Conservation (phyloP, 1,284 basidiomycete species). For the Ceratobasidium sp. region DNA sequence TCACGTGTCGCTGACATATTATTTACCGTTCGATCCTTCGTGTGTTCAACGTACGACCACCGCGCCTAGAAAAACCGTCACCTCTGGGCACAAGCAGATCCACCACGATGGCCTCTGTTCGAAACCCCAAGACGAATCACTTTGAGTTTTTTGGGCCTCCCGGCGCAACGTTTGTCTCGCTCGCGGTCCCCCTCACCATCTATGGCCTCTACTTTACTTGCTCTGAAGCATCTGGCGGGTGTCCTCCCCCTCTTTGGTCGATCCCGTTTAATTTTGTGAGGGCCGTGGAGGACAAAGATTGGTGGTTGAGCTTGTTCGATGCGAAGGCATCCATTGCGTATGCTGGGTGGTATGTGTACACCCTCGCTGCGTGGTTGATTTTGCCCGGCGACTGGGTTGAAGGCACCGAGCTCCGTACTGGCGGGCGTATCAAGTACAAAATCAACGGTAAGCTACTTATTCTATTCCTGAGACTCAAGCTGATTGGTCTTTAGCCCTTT, state of each 20-base stretch:
- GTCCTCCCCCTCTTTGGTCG: constrained; percentile 67
- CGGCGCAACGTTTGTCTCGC: constrained; percentile 78
- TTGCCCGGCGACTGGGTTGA: constrained; percentile 89
- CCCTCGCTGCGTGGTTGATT: constrained; percentile 81
- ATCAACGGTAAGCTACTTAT: constrained; percentile 80
- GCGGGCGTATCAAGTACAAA: constrained; percentile 85
- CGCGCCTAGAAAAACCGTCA: too few species aligned
- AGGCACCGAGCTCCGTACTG: constrained; percentile 82
- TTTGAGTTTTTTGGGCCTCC: constrained; percentile 90
- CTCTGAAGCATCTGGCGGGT: constrained; percentile 80
- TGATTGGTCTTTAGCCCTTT: constrained; percentile 69
- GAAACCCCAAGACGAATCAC: constrained; percentile 55
- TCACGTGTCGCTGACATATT: not conserved
- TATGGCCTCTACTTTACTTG: constrained; percentile 90
- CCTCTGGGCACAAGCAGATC: not conserved
- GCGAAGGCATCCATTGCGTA: constrained; percentile 80
- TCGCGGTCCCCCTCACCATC: constrained; percentile 76
- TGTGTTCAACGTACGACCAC: constrained; percentile 20
- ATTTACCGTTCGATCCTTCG: not conserved
- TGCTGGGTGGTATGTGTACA: constrained; percentile 90
- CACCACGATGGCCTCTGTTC: constrained; percentile 13
- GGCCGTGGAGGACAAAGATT: constrained; percentile 63
- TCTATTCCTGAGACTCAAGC: constrained; percentile 23
- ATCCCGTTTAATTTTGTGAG: constrained; percentile 60
- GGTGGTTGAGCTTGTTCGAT: constrained; percentile 84